Percentiles rank a stretch among this genome's conserved stretches.
These are phyloP conservation scores for Colletotrichum sp. DNA, from an alignment of 2,329 filamentous ascomycete genomes.

Conservation along the genomic window DNA sequence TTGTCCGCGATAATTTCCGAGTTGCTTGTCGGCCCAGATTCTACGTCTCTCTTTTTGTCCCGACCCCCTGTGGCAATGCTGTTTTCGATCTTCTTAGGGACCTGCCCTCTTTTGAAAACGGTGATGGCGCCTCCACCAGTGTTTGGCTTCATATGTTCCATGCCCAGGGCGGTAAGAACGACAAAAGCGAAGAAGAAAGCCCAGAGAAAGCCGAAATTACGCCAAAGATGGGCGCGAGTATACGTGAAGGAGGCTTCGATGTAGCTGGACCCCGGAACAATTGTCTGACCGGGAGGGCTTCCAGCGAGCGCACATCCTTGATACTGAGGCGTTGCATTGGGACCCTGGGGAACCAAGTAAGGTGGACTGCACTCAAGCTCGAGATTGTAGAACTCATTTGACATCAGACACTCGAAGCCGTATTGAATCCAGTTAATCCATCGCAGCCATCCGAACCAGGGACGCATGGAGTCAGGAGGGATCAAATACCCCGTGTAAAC, in stretches of 20 bases:
- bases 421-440: conserved; percentile 60
- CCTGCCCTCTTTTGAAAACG: conserved; percentile 67
- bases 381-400: conserved; percentile 66
- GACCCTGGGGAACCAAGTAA: conserved; percentile 58
- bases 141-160: conserved; percentile 58
- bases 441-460: conserved; percentile 59
- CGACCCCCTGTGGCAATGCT: conserved; percentile 58
- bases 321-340: conserved; percentile 49
- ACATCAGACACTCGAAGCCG: conserved; percentile 70
- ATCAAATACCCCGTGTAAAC: conserved; percentile 51
- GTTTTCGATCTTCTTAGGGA: conserved; percentile 61
- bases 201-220: conserved; percentile 58
- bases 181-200: conserved; percentile 56
- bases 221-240: conserved; percentile 63
- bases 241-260: conserved; percentile 60
- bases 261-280: conserved; percentile 60
- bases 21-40: conserved; percentile 43
- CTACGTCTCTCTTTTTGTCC: conserved; percentile 56
- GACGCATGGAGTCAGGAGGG: conserved; percentile 51
- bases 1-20: conserved; percentile 64
- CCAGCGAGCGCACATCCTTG: conserved; percentile 67
- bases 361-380: conserved; percentile 59
- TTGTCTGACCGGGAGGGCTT: conserved; percentile 53
- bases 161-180: conserved; percentile 39
- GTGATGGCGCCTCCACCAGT: conserved; percentile 64